Evolutionary conservation across 1,284 basidiomycete genomes (phyloP).

Genomic region (Ustilago tritici): DNA sequence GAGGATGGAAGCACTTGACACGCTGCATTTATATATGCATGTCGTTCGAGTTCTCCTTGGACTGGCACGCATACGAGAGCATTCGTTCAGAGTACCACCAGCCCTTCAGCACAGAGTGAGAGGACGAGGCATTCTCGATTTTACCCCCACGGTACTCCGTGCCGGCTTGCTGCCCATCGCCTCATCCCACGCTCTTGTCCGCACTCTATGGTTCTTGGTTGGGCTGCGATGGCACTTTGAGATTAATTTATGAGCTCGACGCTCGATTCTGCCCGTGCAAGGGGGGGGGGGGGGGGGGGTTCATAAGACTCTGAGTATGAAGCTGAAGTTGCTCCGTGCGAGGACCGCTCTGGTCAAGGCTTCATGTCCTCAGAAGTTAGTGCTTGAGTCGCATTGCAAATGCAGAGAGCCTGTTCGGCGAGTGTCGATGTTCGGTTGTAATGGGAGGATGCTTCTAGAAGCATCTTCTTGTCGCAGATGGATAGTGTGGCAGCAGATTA

Average conservation of each 20-base stretch:
- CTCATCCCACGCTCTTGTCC: neutral
- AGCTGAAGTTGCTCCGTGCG: neutral
- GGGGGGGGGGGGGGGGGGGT: no score
- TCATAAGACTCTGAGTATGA: neutral
- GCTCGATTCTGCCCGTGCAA: neutral
- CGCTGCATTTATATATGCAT: neutral
- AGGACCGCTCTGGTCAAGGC: conserved; percentile 5
- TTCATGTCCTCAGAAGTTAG: neutral
- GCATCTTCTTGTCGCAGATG: neutral
- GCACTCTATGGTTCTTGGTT: neutral
- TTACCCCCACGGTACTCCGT: neutral
- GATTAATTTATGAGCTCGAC: neutral
- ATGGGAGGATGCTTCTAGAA: conserved; percentile 4
- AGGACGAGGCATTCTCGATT: neutral
- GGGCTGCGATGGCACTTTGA: neutral
- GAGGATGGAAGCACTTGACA: neutral
- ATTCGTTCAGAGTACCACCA: neutral
- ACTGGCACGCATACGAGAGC: neutral
- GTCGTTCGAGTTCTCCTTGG: neutral
- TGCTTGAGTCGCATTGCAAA: neutral
- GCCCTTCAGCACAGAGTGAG: no score
- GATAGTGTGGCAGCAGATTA: neutral
- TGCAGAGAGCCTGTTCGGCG: neutral
- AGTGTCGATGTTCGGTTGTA: neutral
- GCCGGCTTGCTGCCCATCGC: neutral